Base-by-base conservation (phyloP, 1,139 yeast species). In the Lodderomyces pseudojiufengensis region DNA sequence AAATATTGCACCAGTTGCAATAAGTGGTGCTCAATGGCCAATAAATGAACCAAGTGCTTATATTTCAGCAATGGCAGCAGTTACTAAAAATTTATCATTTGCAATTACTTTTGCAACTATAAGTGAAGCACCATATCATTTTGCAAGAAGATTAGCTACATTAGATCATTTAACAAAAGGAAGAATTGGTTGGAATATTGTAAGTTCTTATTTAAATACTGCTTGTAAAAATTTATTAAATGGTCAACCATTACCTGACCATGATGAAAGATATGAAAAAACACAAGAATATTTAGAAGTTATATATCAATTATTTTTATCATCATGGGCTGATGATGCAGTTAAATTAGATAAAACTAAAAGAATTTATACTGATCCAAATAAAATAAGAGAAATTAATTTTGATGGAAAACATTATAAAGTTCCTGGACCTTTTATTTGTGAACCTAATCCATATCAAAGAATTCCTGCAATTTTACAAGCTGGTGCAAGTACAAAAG, bases 271-370 rank as follows among this genome's bases (percentile, higher is more conserved):
- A 40, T 68, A 69, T 41, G 61, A 50, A 20, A 60, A 64, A 41
- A 67, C 75, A 3, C 65, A 64, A 37, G 75, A 68, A 44, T 68
- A 63, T 40, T 45, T 66, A 29, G 61, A 67, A 41, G 69, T 67
- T 8, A 57, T 67, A 9, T 63, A 64, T 41, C 65, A 65, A 38
- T 47, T 69, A 24, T 52, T 68, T 24, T 45, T 65, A 21, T 62
- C 71, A 6, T 65, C 73, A 1, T 66, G 72, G 73, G 62, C 68
- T 38, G 73, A 67, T 43, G 73, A 65, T 40, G 71, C 70, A 12
- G 58, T 65, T 22, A 56, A 54, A 24, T 42, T 54, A 32, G 37
- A 41, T 18, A 20, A 13, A 30, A 50, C 61, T 38, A 52, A 44
- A 8, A 62, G 65, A 9, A 43, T 64, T 1, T 65, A 61, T 39